Base-by-base conservation (phyloP, 75 land plant genomes). In the Pseudotsuga menziesii region DNA sequence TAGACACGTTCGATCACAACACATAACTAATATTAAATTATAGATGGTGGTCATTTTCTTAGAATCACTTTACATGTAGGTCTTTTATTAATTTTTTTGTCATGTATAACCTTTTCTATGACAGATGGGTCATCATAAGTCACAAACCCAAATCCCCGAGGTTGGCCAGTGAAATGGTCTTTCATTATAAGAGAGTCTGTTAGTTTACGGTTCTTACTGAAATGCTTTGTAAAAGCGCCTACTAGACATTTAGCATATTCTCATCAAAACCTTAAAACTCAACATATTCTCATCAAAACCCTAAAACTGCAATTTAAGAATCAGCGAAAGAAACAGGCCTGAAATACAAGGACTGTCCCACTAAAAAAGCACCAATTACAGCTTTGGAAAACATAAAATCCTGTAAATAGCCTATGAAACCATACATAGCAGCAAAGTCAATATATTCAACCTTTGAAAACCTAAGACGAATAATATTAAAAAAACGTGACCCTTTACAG, bases 121-220 rank as follows among this genome's bases (percentile, higher is more conserved):
- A 90, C 98, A 25, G 89, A 77, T 26, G 99, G 91, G 78, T 96
- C 99, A 58, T 88, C 93, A 83, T 87, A 96, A 12, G 94, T 94
- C 56, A 96, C 84, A 56, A 96, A 96, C 25, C 99, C 99, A 80
- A 96, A 96, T 11, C 99, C 99, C 4, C 99, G 87, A 0, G 98
- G 98, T 61, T 88, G 90, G 3, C 95, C 88, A 44, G 94, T 92
- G 48, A 58, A 15, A 29, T 92, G 83, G 57, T 96, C 96, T 48
- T 82, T 90, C 98, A 96, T 92, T 5, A 96, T 92, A 11, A 96
- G 98, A 7, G 90, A 81, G 59, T 96, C 95, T 2, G 80, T 86
- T 13, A 96, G 83, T 75, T 94, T 90, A 7, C 99, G 98, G 80
- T 94, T 94, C 75, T 89, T 92, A 72, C 85, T 92, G 82, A 96